Conservation (phyloP, 139 green algal genomes). For the Medakamo hakoo region DNA sequence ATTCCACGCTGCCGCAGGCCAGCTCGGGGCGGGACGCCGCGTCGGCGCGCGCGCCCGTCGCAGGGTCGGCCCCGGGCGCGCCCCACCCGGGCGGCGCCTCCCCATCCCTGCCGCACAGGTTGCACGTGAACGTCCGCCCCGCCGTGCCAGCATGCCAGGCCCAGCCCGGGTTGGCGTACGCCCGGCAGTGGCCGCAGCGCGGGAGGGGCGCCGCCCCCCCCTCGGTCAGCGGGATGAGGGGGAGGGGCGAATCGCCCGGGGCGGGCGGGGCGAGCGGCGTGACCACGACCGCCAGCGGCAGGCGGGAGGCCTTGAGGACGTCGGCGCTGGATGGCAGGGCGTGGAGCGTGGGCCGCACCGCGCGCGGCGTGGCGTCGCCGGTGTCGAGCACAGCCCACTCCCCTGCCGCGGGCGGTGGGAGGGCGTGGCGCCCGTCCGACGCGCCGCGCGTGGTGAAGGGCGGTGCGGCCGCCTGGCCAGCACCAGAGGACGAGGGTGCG, state of each 20-base stretch:
- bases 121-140: neutral
- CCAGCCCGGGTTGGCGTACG: neutral
- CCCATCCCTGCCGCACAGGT: neutral
- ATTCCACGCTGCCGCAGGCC: neutral
- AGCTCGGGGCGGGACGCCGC: neutral
- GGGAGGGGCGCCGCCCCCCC: no score
- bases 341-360: neutral
- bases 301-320: neutral
- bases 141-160: neutral
- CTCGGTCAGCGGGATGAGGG: neutral
- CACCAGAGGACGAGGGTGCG: neutral
- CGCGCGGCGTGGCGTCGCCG: neutral
- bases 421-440: neutral
- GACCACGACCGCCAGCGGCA: neutral
- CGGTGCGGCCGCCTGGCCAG: neutral
- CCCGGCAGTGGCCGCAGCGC: neutral
- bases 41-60: neutral
- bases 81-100: no score
- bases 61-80: no score
- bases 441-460: neutral
- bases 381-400: neutral
- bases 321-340: neutral
- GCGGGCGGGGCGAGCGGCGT: neutral
- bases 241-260: neutral
- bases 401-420: neutral